Conservation (phyloP, 306 rosid genomes). For the Mucuna pruriens region DNA sequence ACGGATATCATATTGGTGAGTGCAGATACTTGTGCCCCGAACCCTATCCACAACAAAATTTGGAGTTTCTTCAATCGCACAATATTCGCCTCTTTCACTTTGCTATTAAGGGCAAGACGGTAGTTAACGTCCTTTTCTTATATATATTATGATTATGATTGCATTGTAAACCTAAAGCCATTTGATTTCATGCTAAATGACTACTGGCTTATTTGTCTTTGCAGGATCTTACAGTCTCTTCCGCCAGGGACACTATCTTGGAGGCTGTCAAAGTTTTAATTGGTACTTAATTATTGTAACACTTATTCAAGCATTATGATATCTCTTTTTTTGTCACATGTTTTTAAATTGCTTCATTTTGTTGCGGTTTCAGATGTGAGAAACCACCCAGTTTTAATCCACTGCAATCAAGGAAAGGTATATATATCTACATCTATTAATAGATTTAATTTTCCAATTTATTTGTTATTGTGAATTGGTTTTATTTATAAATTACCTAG, state of each 20-base stretch:
- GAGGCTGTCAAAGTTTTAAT: conserved; percentile 70
- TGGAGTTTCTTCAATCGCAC: conserved; percentile 62
- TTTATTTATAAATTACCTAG: neutral
- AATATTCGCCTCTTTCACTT: conserved; percentile 63
- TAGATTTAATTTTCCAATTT: neutral
- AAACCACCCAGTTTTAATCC: conserved; percentile 46
- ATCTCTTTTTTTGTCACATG: conserved; percentile 7
- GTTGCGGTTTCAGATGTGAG: conserved; percentile 39
- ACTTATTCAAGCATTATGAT: neutral
- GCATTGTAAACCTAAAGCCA: neutral
- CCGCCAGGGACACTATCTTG: conserved; percentile 52
- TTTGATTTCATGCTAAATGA: neutral
- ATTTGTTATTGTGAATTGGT: neutral
- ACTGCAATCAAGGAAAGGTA: conserved; percentile 47
- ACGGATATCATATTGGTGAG: neutral
- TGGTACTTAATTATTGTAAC: conserved; percentile 46
- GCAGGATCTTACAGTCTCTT: conserved; percentile 61
- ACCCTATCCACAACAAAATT: conserved; percentile 66
- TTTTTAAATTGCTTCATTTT: neutral
- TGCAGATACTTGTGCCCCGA: conserved; percentile 79
- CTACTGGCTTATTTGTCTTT: conserved; percentile 6
- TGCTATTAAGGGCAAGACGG: conserved; percentile 73
- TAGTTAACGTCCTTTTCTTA: conserved; percentile 22
- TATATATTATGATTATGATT: neutral
- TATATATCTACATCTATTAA: neutral